A percentile compares a stretch with the other conserved stretches of the same genome.
These are phyloP conservation scores for Fusarium multiceps DNA, from an alignment of 2,329 filamentous ascomycete genomes.

Conservation along the genomic window DNA sequence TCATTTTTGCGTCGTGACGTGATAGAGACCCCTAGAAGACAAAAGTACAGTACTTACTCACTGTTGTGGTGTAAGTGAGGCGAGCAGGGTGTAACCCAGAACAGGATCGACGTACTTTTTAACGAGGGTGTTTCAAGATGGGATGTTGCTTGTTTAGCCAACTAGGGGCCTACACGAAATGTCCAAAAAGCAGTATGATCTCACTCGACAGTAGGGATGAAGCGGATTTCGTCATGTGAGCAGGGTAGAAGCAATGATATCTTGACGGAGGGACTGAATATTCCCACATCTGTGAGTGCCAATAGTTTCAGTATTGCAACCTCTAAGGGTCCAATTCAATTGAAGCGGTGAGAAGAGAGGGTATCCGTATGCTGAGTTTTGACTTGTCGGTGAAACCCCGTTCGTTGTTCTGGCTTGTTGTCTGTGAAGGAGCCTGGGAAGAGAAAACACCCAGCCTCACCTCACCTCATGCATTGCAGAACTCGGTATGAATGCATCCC, in stretches of 20 bases:
- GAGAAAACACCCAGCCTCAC: conserved; percentile 15
- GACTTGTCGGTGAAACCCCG: conserved; percentile 27
- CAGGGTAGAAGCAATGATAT: conserved; percentile 3
- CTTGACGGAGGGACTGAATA: neutral
- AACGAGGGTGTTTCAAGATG: conserved; percentile 13
- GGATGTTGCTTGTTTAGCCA: conserved; percentile 16
- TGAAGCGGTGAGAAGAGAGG: conserved; percentile 27
- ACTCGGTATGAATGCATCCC: conserved; percentile 19
- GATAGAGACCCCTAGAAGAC: conserved; percentile 12
- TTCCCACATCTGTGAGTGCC: neutral
- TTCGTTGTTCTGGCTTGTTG: conserved; percentile 7
- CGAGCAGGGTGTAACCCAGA: conserved; percentile 31
- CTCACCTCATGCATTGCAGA: conserved; percentile 21
- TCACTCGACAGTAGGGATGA: conserved; percentile 21
- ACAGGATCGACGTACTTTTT: conserved; percentile 24
- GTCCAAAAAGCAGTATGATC: conserved; percentile 20
- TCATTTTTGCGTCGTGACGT: conserved; percentile 16
- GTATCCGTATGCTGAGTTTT: neutral
- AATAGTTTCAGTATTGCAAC: neutral
- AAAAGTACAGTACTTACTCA: neutral
- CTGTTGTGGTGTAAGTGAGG: conserved; percentile 18
- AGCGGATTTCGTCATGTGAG: conserved; percentile 23
- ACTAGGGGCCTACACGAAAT: conserved; percentile 25
- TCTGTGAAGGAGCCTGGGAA: neutral
- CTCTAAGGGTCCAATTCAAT: conserved; percentile 3